Percentiles rank a stretch among this genome's conserved stretches.
phyloP scores from a whole-genome alignment of 2,329 filamentous ascomycete species.

The Colletotrichum sp. region DNA sequence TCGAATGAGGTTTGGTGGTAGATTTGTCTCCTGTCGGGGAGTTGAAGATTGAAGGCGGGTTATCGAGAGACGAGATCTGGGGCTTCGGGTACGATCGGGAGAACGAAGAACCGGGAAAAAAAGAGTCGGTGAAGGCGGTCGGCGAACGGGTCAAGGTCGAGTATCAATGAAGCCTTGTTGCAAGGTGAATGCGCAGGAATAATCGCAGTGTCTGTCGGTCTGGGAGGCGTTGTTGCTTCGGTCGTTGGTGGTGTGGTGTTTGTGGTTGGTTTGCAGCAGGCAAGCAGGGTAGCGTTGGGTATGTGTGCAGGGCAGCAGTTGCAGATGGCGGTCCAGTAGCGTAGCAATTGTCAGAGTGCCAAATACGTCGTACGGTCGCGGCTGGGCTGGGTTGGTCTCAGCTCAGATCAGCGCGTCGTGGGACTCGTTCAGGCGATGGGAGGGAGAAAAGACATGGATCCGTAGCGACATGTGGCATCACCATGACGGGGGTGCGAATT shows the following conservation, averaged over 20 bases:
- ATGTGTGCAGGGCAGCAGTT: neutral
- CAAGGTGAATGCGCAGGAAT: neutral
- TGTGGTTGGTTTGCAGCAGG: neutral
- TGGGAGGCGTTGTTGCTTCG: neutral
- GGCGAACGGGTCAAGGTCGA: neutral
- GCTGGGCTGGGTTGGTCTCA: neutral
- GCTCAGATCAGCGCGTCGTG: neutral
- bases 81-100: neutral
- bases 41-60: neutral
- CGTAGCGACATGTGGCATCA: slow-evolving; percentile 19
- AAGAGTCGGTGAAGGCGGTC: neutral
- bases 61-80: neutral
- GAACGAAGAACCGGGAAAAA: neutral
- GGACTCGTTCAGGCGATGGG: neutral
- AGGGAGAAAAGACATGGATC: slow-evolving; percentile 6
- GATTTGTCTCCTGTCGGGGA: neutral
- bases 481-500: slow-evolving; percentile 17
- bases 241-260: slow-evolving; percentile 5
- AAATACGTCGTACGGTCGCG: neutral
- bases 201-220: neutral
- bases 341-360: neutral
- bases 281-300: slow-evolving; percentile 8
- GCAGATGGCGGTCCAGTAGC: neutral
- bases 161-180: neutral
- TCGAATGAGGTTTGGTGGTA: neutral